Conservation (phyloP, 192 early-diverging fungal species). For the Jimgerdemannia flammicorona region DNA sequence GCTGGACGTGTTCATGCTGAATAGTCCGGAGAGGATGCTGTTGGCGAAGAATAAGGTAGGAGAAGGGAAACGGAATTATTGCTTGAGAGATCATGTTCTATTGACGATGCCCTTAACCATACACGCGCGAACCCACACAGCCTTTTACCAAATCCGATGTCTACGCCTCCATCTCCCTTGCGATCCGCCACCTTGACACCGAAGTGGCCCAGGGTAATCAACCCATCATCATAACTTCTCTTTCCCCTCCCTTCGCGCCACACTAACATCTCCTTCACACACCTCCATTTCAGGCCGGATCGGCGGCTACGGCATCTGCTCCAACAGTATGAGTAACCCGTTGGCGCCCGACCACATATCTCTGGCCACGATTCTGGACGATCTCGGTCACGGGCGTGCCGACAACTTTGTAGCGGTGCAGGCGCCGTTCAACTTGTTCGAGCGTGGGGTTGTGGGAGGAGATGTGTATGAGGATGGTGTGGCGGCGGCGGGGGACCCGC, state of each 20-base stretch:
- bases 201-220: conserved; percentile 44
- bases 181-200: conserved; percentile 58
- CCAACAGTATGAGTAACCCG: conserved; percentile 58
- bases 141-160: conserved; percentile 26
- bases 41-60: conserved; percentile 36
- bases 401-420: conserved; percentile 61
- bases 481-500: not conserved
- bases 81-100: too few relatives aligned
- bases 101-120: too few relatives aligned
- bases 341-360: conserved; percentile 59
- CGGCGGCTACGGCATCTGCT: conserved; percentile 63
- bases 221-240: too few relatives aligned
- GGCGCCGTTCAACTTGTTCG: conserved; percentile 74
- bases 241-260: too few relatives aligned
- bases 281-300: conserved; percentile 44
- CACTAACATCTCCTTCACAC: not conserved
- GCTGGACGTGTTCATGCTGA: conserved; percentile 73
- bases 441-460: conserved; percentile 49
- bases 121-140: too few relatives aligned
- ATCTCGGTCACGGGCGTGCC: conserved; percentile 1
- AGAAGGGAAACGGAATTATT: conserved; percentile 4
- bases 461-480: not conserved
- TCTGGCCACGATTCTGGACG: conserved; percentile 40
- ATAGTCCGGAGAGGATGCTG: conserved; percentile 73
- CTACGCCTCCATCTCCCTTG: conserved; percentile 54